Percentiles rank a stretch among this genome's conserved stretches.
Conservation (phyloP, 352 stramenopile genomes). For the Hyaloperonospora brassicae region DNA sequence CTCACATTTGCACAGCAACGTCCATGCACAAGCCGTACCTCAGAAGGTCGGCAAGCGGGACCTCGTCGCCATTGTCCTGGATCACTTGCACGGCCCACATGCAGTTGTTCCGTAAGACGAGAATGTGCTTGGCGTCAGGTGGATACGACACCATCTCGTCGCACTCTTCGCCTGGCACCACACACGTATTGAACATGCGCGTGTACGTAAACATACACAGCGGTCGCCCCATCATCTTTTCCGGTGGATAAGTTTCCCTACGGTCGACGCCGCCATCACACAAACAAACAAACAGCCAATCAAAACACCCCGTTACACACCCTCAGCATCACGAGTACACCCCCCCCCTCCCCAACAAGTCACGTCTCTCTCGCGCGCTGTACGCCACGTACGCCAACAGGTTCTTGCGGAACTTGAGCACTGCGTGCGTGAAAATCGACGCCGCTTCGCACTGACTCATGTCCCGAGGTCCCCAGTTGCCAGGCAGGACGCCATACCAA, state of each 20-base stretch:
- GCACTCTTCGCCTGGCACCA: constrained; percentile 88
- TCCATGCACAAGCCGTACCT: constrained; percentile 21
- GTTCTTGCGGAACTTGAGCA: constrained; percentile 90
- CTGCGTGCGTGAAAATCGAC: constrained; percentile 76
- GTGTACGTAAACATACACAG: constrained; percentile 93
- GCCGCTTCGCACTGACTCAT: constrained; percentile 88
- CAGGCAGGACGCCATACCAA: constrained; percentile 95
- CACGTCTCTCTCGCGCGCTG: too few species aligned
- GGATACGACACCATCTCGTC: constrained; percentile 86
- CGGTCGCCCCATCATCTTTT: constrained; percentile 90
- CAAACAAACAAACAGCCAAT: too few species aligned
- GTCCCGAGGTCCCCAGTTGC: constrained; percentile 87
- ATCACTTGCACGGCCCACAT: constrained; percentile 82
- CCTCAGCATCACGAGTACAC: too few species aligned
- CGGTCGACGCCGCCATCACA: too few species aligned
- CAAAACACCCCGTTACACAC: too few species aligned
- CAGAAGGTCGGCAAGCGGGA: constrained; percentile 70
- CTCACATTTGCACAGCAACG: not conserved
- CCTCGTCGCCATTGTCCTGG: constrained; percentile 57
- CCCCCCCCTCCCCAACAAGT: too few species aligned
- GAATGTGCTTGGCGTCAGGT: constrained; percentile 87
- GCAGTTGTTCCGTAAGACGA: constrained; percentile 89
- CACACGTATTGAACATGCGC: constrained; percentile 95
- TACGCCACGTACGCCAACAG: constrained; percentile 63
- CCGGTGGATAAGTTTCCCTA: constrained; percentile 86